These are phyloP conservation scores for Oryza meyeriana DNA, from an alignment of 176 grass and related monocot species.

Conservation along the genomic window DNA sequence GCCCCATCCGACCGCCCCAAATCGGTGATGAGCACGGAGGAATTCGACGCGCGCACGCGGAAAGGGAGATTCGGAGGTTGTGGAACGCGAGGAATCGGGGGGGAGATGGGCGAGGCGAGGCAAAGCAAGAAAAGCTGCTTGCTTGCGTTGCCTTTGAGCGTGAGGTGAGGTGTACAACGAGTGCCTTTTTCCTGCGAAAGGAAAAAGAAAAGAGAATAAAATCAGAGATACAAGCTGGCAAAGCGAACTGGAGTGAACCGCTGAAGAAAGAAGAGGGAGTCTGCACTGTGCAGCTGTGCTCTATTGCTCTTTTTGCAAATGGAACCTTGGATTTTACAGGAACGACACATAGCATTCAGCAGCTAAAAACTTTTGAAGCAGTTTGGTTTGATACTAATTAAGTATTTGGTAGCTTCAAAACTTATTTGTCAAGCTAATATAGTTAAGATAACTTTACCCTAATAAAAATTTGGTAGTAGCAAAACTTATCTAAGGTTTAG, in stretches of 20 bases:
- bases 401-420: too few species aligned
- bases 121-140: conserved; percentile 20
- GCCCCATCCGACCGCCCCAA: conserved; percentile 12
- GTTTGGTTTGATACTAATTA: too few species aligned
- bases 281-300: too few species aligned
- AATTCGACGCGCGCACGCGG: conserved; percentile 25
- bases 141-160: conserved; percentile 41
- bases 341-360: neutral
- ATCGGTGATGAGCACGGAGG: conserved; percentile 7
- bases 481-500: neutral
- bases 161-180: conserved; percentile 44
- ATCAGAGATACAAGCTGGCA: conserved; percentile 31
- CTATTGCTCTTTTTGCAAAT: conserved; percentile 1
- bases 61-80: conserved; percentile 31
- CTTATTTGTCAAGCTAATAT: too few species aligned
- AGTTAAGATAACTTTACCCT: too few species aligned
- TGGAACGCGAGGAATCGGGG: conserved; percentile 20
- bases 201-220: conserved; percentile 11
- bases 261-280: neutral
- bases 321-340: neutral
- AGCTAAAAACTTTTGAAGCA: too few species aligned
- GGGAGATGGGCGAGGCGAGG: conserved; percentile 4
- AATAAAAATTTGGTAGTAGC: too few species aligned
- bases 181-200: conserved; percentile 18
- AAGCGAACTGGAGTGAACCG: neutral